These are phyloP conservation scores for Debaryomycetaceae sp. DNA, from an alignment of 1,139 yeast genomes.

Conservation along the genomic window DNA sequence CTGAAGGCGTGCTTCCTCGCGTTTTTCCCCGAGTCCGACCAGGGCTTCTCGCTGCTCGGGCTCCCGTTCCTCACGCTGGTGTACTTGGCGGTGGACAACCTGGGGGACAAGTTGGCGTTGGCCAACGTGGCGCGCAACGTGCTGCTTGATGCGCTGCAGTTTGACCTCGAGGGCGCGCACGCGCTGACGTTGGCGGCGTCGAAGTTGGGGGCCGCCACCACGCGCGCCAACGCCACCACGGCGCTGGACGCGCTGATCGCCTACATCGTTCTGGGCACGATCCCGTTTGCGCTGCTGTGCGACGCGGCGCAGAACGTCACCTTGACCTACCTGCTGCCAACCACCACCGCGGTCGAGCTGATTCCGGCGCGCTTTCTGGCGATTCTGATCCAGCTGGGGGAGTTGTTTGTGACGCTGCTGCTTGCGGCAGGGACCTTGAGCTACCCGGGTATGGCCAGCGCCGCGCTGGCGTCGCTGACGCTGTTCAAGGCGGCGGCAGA, in stretches of 20 bases:
- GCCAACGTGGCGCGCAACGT: slow-evolving; percentile 19
- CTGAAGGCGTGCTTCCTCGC: slow-evolving; percentile 57
- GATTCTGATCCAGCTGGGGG: slow-evolving; percentile 27
- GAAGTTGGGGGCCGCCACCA: too few species aligned
- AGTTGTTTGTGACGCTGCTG: slow-evolving; percentile 20
- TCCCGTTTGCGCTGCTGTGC: slow-evolving; percentile 34
- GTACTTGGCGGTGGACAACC: slow-evolving; percentile 68
- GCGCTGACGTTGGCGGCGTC: too few species aligned
- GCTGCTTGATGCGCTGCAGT: too few species aligned
- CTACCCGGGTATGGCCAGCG: slow-evolving; percentile 6
- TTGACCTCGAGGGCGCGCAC: too few species aligned
- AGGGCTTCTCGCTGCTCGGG: slow-evolving; percentile 61
- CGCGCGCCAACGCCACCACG: not conserved
- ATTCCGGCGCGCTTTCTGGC: slow-evolving; percentile 37
- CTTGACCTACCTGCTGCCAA: slow-evolving; percentile 17
- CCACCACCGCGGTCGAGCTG: slow-evolving; percentile 13
- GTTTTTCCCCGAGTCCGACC: slow-evolving; percentile 44
- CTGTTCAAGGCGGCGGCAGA: slow-evolving; percentile 5
- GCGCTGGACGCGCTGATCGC: slow-evolving; percentile 13
- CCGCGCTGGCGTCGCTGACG: not conserved
- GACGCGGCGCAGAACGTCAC: slow-evolving; percentile 13
- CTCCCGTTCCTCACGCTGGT: slow-evolving; percentile 52
- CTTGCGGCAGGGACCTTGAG: slow-evolving; percentile 1
- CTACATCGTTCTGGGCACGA: slow-evolving; percentile 25
- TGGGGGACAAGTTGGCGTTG: slow-evolving; percentile 52